phyloP scores from a whole-genome alignment of 2,329 filamentous ascomycete genomes.

The Aspergillus terreus region DNA sequence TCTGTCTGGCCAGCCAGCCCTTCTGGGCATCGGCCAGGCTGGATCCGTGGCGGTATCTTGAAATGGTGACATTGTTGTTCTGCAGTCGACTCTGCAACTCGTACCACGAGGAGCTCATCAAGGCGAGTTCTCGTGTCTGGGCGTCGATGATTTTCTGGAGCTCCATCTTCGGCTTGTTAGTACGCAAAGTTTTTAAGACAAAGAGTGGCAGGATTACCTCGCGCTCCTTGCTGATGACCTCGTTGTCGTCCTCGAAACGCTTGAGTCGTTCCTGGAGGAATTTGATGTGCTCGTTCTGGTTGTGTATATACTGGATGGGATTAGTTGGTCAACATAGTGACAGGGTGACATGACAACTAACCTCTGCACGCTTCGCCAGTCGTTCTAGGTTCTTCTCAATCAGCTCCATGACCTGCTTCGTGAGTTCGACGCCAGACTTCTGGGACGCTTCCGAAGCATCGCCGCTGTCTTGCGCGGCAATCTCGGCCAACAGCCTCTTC shows the following conservation, averaged over 20 bases:
- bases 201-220: constrained; percentile 27
- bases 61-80: constrained; percentile 40
- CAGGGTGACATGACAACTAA: constrained; percentile 21
- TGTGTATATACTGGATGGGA: constrained; percentile 37
- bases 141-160: constrained; percentile 39
- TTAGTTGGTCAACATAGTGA: constrained; percentile 11
- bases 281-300: constrained; percentile 42
- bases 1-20: constrained; percentile 45
- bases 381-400: constrained; percentile 53
- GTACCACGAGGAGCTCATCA: constrained; percentile 47
- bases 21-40: constrained; percentile 35
- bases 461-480: constrained; percentile 33
- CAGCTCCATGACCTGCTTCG: constrained; percentile 48
- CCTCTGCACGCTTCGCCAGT: constrained; percentile 41
- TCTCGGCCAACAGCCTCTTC: constrained; percentile 38
- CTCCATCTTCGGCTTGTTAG: constrained; percentile 27
- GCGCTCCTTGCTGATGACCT: constrained; percentile 36
- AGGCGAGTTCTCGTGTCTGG: constrained; percentile 41
- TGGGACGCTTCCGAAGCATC: constrained; percentile 29
- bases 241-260: constrained; percentile 37
- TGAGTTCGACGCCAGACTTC: constrained; percentile 36
- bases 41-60: constrained; percentile 38
- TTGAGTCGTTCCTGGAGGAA: constrained; percentile 39
- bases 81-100: constrained; percentile 44
- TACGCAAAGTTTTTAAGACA: neutral